Base-by-base conservation (phyloP, 2,329 filamentous ascomycete genomes). In the Exophiala sideris region DNA sequence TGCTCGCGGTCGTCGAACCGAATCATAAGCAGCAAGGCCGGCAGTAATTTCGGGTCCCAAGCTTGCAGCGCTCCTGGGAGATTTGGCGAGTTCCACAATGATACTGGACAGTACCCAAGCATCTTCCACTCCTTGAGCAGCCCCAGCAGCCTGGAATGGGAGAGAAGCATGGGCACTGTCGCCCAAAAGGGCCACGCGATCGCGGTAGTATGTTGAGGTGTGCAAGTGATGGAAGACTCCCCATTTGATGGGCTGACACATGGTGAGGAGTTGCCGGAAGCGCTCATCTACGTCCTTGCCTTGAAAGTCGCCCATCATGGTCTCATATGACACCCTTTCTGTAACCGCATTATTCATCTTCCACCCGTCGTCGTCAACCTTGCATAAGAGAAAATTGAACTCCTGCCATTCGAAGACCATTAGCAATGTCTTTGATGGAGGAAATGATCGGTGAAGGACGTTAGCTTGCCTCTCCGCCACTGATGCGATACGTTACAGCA, bases 1-100 rank as follows among this genome's bases (percentile, higher is more conserved):
- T 5, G 72, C 75, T 7, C 80, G 67, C 7, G 76, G 71, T 3
- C 79, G 68, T 1, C 82, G 70, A 3, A 76, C 67, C 7, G 65
- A 66, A 57, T 84, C 79, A 41, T 79, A 84, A 0, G 73, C 74
- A 16, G 68, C 67, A 44, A 84, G 81, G 0, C 71, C 80, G 0
- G 68, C 70, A 5, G 71, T 66, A 0, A 79, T 64, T 5, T 77
- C n/a, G 14, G 40, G 40, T 18, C 40, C 40, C 40, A 44, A 44
- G 14, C 14, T 16, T 24, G 40, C 40, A 24, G n/a, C 20, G 70
- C 0, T 62, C 52, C 0, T 60, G 54, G 0, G 57, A 66, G 0
- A 57, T 52, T 1, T 75, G 68, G 33, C 33, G 12, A 50, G 9
- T 11, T 40, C 35, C 21, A 55, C 60, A 44, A 71, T 64, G 3